Evolutionary conservation across 176 grass and related monocot species (phyloP).

Genomic region (Oryza longistaminata): DNA sequence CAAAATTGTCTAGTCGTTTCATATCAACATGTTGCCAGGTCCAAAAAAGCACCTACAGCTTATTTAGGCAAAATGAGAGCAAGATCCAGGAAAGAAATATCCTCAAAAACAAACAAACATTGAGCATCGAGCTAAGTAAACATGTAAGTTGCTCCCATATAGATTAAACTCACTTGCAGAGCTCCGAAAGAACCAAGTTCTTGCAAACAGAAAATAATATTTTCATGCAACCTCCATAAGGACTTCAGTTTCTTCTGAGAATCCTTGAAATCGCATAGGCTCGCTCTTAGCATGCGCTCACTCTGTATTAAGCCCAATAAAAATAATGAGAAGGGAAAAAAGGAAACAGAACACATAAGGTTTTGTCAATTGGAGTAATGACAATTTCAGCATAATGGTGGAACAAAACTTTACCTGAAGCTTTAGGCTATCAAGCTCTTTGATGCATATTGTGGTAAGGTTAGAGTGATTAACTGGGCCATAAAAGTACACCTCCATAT

Average conservation of each 20-base stretch:
- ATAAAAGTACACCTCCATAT: constrained; percentile 68
- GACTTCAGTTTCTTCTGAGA: constrained; percentile 69
- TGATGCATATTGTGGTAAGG: constrained; percentile 45
- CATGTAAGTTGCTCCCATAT: neutral
- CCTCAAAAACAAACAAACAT: too few species aligned
- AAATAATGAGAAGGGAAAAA: constrained; percentile 11
- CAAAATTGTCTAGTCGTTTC: neutral
- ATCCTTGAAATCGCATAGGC: constrained; percentile 59
- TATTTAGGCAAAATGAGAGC: neutral
- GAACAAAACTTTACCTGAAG: constrained; percentile 54
- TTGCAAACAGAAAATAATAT: constrained; percentile 84
- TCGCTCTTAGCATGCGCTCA: constrained; percentile 54
- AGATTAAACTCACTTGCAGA: constrained; percentile 54
- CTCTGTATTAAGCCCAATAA: constrained; percentile 50
- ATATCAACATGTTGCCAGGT: neutral
- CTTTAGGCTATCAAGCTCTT: constrained; percentile 68
- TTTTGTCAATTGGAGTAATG: constrained; percentile 5
- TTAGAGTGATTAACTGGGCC: constrained; percentile 46
- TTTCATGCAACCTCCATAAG: constrained; percentile 70
- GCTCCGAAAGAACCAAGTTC: constrained; percentile 86
- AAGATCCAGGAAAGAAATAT: neutral
- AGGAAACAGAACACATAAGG: constrained; percentile 33
- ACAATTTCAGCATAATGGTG: constrained; percentile 11
- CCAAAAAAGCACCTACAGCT: neutral
- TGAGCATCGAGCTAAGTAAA: neutral